Evolutionary conservation across 495 filamentous ascomycete species (phyloP).

Genomic region (Aspergillus hancockii): DNA sequence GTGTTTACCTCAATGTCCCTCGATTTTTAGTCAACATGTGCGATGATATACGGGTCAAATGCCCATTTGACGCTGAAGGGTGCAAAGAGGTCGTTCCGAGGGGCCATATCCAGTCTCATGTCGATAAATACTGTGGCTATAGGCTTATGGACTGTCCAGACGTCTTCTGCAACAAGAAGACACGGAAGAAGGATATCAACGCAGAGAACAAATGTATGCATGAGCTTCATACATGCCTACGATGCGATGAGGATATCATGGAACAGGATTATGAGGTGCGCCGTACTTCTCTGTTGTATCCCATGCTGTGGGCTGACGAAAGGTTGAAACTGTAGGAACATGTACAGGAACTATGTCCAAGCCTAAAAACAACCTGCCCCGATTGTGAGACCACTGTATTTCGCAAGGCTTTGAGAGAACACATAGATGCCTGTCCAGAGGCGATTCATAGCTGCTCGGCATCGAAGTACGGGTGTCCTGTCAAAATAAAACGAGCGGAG

Average conservation of each 20-base stretch:
- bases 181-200: slow-evolving; percentile 45
- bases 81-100: slow-evolving; percentile 65
- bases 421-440: slow-evolving; percentile 54
- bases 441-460: slow-evolving; percentile 56
- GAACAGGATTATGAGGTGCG: slow-evolving; percentile 59
- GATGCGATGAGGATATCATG: slow-evolving; percentile 56
- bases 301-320: slow-evolving; percentile 8
- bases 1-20: slow-evolving; percentile 45
- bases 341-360: slow-evolving; percentile 50
- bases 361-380: slow-evolving; percentile 49
- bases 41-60: slow-evolving; percentile 73
- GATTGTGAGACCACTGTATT: slow-evolving; percentile 54
- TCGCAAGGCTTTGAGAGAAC: slow-evolving; percentile 48
- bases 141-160: slow-evolving; percentile 64
- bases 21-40: slow-evolving; percentile 65
- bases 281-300: neutral
- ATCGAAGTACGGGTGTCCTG: slow-evolving; percentile 57
- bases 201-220: slow-evolving; percentile 56
- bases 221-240: slow-evolving; percentile 49
- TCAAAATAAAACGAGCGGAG: slow-evolving; percentile 49
- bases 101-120: slow-evolving; percentile 70
- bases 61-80: slow-evolving; percentile 62
- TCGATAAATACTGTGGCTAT: slow-evolving; percentile 73
- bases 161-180: slow-evolving; percentile 50
- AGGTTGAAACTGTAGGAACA: slow-evolving; percentile 41